Base-by-base conservation (phyloP, 1,284 basidiomycete species). In the Cerrena zonata region DNA sequence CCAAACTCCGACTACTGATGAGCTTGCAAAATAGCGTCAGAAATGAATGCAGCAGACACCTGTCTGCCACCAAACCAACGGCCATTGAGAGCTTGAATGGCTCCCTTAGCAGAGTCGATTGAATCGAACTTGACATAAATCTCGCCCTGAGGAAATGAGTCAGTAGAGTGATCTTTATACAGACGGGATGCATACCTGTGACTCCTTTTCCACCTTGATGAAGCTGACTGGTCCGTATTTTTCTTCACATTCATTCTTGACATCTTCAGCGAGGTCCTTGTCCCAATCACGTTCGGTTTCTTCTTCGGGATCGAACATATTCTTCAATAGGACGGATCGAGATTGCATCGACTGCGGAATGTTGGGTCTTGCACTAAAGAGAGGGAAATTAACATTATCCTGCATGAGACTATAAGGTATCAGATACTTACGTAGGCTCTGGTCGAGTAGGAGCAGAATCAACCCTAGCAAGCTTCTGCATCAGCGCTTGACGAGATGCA, bases 221-320 rank as follows among this genome's bases (percentile, higher is more conserved):
- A 85, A 83, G 45, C 81, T 76, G 27, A 99, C 91, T 40, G 68
- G 70, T 47, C 96, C 95, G 63, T 97, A 99, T 71, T 96, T 94
- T 55, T 73, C 72, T 69, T 94, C 86, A 58, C 92, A 91, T 75
- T 99, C 96, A 52, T 81, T 82, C 71, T 93, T 94, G 65, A 99
- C 91, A 64, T 99, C 95, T 26, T 97, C 94, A 47, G 86, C 91
- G 30, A 99, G 85, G 50, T 98, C 96, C 54, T 83, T 87, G 66
- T 98, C 93, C 96, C 95, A 99, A 62, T 96, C 91, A 26, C 79
- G 80, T 58, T 95, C 95, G 19, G 91, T 94, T 77, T 99, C 96
- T 89, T 97, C 91, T 71, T 92, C 93, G 10, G 95, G 92, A 65
- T 94, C 78, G 67, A 99, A 99, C 91, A 98, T 97, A 63, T 99